phyloP scores from a whole-genome alignment of 2,329 filamentous ascomycete species.

The Sporothrix variecibatus region DNA sequence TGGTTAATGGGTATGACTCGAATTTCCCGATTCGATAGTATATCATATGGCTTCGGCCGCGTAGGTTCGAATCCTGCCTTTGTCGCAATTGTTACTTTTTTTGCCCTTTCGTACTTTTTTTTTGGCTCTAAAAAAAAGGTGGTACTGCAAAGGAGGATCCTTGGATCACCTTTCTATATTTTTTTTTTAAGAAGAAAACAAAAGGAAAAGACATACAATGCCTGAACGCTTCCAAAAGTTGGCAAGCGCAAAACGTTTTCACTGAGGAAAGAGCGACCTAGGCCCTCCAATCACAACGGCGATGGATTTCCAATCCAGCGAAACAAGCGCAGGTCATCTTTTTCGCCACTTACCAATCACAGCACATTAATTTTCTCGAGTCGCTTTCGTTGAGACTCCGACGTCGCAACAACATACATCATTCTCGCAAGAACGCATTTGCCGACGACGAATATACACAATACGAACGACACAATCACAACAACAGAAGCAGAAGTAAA shows the following conservation, averaged over 20 bases:
- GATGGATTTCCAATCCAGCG: constrained; percentile 29
- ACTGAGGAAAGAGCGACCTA: not conserved
- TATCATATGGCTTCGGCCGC: constrained; percentile 22
- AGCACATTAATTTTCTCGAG: not conserved
- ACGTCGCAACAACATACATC: constrained; percentile 1
- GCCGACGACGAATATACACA: not conserved
- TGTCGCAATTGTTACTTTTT: constrained; percentile 13
- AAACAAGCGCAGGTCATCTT: constrained; percentile 17
- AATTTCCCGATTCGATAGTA: constrained; percentile 15
- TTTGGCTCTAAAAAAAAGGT: not conserved
- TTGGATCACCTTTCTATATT: not conserved
- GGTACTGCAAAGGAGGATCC: not conserved
- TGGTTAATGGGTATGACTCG: constrained; percentile 23
- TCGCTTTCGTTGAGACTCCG: not conserved
- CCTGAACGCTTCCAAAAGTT: too few species aligned
- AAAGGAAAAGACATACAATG: not conserved
- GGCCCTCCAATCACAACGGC: constrained; percentile 7
- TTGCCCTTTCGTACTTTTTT: not conserved
- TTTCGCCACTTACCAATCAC: constrained; percentile 31
- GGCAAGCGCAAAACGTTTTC: not conserved
- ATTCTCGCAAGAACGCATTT: not conserved
- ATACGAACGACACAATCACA: not conserved
- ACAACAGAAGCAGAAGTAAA: not conserved
- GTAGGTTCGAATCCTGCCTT: constrained; percentile 21
- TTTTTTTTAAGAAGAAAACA: not conserved